Conservation (phyloP, 2,329 filamentous ascomycete species). For the Colletotrichum sansevieriae region DNA sequence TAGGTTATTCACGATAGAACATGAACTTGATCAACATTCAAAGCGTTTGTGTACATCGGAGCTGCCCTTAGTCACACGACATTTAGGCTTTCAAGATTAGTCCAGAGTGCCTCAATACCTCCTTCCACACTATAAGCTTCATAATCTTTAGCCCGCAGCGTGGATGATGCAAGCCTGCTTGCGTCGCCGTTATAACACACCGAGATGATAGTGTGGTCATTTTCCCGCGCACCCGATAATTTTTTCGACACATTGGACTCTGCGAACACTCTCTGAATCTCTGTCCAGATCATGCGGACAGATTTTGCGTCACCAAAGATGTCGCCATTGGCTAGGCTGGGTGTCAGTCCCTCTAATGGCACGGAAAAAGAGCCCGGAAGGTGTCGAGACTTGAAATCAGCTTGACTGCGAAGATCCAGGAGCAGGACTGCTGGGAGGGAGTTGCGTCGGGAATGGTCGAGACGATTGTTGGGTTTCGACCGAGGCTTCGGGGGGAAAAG, state of each 20-base stretch:
- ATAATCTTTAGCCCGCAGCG: background rate
- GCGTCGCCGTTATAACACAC: constrained; percentile 32
- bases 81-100: background rate
- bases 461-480: background rate
- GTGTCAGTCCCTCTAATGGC: background rate
- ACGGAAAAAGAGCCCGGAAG: constrained; percentile 16
- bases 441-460: background rate
- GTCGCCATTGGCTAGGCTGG: constrained; percentile 20
- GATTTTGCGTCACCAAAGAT: constrained; percentile 28
- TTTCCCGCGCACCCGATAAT: background rate
- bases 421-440: background rate
- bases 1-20: too few relatives aligned
- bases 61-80: background rate
- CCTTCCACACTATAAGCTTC: constrained; percentile 29
- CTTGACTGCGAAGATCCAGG: background rate
- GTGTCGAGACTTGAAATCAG: constrained; percentile 27
- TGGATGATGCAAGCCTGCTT: constrained; percentile 14
- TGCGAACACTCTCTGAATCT: constrained; percentile 1
- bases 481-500: background rate
- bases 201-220: background rate
- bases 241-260: background rate
- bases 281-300: constrained; percentile 24
- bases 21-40: too few relatives aligned
- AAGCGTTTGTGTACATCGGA: too few relatives aligned
- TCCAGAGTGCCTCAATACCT: constrained; percentile 22